A percentile compares a stretch with the other conserved stretches of the same genome.
Conservation (phyloP, 192 early-diverging fungal genomes). For the Pilaira anomala region DNA sequence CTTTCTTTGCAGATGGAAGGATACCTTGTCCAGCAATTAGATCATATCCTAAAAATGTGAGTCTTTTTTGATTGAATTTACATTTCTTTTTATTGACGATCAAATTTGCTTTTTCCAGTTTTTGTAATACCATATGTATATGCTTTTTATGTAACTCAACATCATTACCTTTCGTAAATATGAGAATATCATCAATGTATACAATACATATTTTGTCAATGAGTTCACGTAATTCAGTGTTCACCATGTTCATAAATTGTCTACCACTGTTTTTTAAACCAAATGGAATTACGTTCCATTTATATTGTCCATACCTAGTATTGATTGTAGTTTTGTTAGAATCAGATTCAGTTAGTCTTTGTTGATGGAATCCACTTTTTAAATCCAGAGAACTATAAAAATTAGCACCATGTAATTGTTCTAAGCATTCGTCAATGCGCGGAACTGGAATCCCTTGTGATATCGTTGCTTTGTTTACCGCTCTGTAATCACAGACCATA, state of each 20-base stretch:
- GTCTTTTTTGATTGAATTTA: conserved; percentile 2
- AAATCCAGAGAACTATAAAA: conserved; percentile 49
- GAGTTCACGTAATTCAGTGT: not conserved
- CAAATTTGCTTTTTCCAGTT: conserved; percentile 16
- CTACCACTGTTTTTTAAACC: conserved; percentile 8
- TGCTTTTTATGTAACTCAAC: conserved; percentile 23
- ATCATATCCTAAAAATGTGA: conserved; percentile 31
- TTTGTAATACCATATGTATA: conserved; percentile 6
- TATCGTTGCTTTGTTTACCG: conserved; percentile 49
- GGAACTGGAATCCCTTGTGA: conserved; percentile 51
- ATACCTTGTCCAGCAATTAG: conserved; percentile 27
- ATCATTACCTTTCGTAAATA: conserved; percentile 33
- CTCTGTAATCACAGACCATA: conserved; percentile 52
- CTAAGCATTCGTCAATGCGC: conserved; percentile 46
- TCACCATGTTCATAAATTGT: conserved; percentile 9
- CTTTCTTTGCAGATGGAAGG: conserved; percentile 20
- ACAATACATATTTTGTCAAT: conserved; percentile 26
- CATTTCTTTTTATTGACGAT: conserved; percentile 14
- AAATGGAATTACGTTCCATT: conserved; percentile 31
- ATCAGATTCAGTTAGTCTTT: conserved; percentile 34
- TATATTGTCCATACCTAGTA: conserved; percentile 19
- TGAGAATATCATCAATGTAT: conserved; percentile 47
- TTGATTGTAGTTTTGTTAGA: conserved; percentile 39
- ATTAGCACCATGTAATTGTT: conserved; percentile 25
- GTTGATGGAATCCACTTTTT: conserved; percentile 41